Base-by-base conservation (phyloP, 345 rosid species). In the Syzygium jambos region DNA sequence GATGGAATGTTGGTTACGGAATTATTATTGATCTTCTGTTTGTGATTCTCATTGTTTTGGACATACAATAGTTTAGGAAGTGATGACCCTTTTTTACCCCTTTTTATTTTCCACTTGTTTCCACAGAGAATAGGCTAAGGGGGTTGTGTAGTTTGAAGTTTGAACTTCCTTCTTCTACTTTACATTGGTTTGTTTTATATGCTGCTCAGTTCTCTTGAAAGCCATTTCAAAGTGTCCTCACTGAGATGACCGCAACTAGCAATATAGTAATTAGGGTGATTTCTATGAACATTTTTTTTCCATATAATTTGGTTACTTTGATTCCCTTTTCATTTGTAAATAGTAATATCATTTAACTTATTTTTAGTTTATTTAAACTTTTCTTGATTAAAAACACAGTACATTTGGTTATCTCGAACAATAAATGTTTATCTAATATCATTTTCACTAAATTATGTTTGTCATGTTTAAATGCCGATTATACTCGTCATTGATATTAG, bases 1-100 rank as follows among this genome's bases (percentile, higher is more conserved):
- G 86, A 41, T 97, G 99, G 99, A 93, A 91, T 52, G 98, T 46
- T 17, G 95, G 94, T 54, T 96, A 94, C 54, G 98, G 93, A 2
- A 86, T 91, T 84, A 89, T 59, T 41, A 87, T 96, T 52, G 93
- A 91, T 5, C 61, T 92, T 57, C 91, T 97, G 84, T 52, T 87
- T 83, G 80, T 93, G 27, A 19, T 90, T 87, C 85, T 92, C 82
- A 6, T 90, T 86, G 52, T 77, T 17, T 89, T 95, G 84, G 98
- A 95, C 89, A 41, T 90, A 6, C 89, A 86, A 89, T n/a, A 88
- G 92, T 89, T 94, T 88, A 55, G 46, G 93, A 90, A 86, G 29
- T 90, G 89, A 73, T 95, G 88, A 86, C 17, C 11, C 56, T n/a
- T 6, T 55, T 11, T 61, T n/a, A 34, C 49, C 34, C 56, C 51